Base-by-base conservation (phyloP, 2,329 filamentous ascomycete genomes). In the Pseudonectria buxi region DNA sequence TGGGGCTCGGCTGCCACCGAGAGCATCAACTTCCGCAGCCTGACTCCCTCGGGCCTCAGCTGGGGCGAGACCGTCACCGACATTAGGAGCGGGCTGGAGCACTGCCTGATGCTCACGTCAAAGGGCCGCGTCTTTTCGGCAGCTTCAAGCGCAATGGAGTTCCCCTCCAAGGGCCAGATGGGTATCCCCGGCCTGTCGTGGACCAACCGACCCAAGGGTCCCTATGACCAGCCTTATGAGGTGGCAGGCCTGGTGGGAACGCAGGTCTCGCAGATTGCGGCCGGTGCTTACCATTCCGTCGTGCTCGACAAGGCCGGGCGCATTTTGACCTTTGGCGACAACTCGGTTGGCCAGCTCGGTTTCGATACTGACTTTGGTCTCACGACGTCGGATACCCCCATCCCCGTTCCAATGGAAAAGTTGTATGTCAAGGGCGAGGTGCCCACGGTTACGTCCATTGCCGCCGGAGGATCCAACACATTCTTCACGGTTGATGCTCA, bases 291-390 rank as follows among this genome's bases (percentile, higher is more conserved):
- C 47, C 92, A 98, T 63, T 94, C 87, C 4, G 65, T 94, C 2
- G 84, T 79, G 1, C 71, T 88, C 12, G 86, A 90, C 54, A 75
- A 76, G 40, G 70, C 82, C 34, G 90, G 90, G 12, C 76, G 79
- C 12, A 73, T 92, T 12, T 95, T 92, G 59, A 72, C 80, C 6
- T 96, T 94, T 63, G 92, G 92, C 26, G 89, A 96, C 59, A 96
- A 96, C 63, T 80, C 81, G 0, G 76, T 78, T 28, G 92, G 92
- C n/a, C 92, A 96, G 60, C 72, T 96, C 4, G 90, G 90, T n/a
- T 79, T 90, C 50, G 78, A 86, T 33, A 76, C 74, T 35, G 78
- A 78, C 32, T 57, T 73, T 0, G 74, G 81, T 18, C 67, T 76
- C 12, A 69, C 76, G 7, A 74, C 66, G 38, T 67, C 84, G 15